A percentile compares a stretch with the other conserved stretches of the same genome.
Conservation (phyloP, 371 early-diverging fungal genomes). For the Chytridium lagenaria region DNA sequence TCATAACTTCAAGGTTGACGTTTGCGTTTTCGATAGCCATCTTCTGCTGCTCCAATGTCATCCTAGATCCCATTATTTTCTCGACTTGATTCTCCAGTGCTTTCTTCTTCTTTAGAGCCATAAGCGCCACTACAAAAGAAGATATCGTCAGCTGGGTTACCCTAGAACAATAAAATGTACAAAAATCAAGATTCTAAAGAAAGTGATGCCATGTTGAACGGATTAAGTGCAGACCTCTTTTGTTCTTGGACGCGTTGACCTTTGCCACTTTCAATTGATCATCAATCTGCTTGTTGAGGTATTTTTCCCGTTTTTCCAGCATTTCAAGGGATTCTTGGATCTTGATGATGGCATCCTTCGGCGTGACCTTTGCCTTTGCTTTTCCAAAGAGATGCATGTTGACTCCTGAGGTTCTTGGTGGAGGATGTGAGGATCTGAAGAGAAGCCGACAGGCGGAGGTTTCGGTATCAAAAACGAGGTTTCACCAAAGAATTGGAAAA, state of each 20-base stretch:
- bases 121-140: slow-evolving; percentile 72
- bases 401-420: neutral
- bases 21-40: slow-evolving; percentile 97
- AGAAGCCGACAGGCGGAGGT: too few species aligned
- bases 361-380: slow-evolving; percentile 75
- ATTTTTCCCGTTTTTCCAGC: slow-evolving; percentile 93
- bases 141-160: too few species aligned
- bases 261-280: slow-evolving; percentile 88
- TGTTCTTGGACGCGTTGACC: slow-evolving; percentile 91
- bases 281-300: slow-evolving; percentile 87
- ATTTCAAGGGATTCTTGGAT: slow-evolving; percentile 88
- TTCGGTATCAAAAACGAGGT: too few species aligned
- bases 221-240: slow-evolving; percentile 80
- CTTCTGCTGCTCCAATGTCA: slow-evolving; percentile 94
- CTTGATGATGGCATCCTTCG: slow-evolving; percentile 94
- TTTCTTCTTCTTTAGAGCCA: slow-evolving; percentile 95
- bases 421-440: neutral
- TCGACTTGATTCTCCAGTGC: slow-evolving; percentile 84
- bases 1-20: slow-evolving; percentile 94
- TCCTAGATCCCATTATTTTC: slow-evolving; percentile 84
- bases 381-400: slow-evolving; percentile 75
- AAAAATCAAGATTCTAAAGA: too few species aligned
- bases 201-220: too few species aligned
- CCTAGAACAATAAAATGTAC: too few species aligned
- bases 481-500: too few species aligned